Conservation (phyloP, 2,329 filamentous ascomycete genomes). For the Diplodia seriata region DNA sequence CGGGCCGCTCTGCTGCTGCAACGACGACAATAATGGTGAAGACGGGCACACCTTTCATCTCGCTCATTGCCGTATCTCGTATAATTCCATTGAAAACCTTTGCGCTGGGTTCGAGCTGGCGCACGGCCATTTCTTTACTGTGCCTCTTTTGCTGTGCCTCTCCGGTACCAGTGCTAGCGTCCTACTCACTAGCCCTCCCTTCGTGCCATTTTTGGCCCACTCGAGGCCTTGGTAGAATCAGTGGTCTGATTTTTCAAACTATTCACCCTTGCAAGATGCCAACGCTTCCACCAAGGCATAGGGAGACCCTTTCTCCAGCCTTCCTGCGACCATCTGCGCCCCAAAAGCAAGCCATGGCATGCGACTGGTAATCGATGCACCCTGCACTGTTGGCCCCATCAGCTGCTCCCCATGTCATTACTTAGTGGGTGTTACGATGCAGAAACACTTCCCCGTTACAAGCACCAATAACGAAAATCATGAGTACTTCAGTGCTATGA, state of each 20-base stretch:
- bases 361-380: background rate
- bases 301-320: background rate
- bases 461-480: too few species aligned
- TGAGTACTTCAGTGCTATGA: too few species aligned
- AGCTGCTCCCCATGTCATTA: background rate
- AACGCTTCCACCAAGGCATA: background rate
- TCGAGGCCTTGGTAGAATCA: background rate
- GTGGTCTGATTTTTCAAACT: background rate
- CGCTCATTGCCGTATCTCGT: background rate
- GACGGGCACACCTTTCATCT: conserved; percentile 1
- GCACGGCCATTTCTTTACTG: background rate
- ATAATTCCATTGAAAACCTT: background rate
- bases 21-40: too few species aligned
- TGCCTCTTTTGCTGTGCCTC: background rate
- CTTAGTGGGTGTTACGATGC: too few species aligned
- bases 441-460: too few species aligned
- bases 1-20: conserved; percentile 16
- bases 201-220: background rate
- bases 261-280: background rate
- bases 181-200: background rate
- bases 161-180: background rate
- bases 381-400: background rate
- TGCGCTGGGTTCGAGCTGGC: background rate
- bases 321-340: background rate
- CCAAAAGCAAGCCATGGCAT: background rate